A percentile compares a stretch with the other conserved stretches of the same genome.
phyloP scores from a whole-genome alignment of 371 early-diverging fungal species.

The Mortierella sp. region DNA sequence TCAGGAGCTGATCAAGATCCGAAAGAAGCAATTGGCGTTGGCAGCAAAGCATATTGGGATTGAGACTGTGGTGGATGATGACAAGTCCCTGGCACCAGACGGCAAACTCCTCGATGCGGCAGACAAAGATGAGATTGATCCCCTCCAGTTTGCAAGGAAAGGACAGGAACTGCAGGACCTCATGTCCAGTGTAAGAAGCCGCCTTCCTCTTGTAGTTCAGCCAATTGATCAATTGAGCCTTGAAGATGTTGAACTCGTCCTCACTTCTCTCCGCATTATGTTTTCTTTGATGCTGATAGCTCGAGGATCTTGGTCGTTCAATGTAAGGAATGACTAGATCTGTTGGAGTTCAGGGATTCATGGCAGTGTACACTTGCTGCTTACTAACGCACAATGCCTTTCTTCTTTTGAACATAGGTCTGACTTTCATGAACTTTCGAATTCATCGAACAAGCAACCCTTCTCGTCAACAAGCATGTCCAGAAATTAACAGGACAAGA shows the following conservation, averaged over 20 bases:
- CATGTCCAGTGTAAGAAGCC: conserved; percentile 45
- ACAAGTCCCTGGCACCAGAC: conserved; percentile 47
- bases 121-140: conserved; percentile 51
- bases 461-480: conserved; percentile 15
- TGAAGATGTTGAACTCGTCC: not conserved
- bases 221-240: too few relatives aligned
- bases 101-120: conserved; percentile 51
- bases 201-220: not conserved
- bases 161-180: conserved; percentile 51
- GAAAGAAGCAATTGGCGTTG: conserved; percentile 48
- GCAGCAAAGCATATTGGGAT: conserved; percentile 56
- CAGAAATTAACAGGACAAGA: conserved; percentile 13
- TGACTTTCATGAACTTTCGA: conserved; percentile 53
- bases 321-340: conserved; percentile 27
- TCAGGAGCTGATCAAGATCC: conserved; percentile 52
- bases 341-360: not conserved
- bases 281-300: conserved; percentile 9
- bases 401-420: conserved; percentile 25
- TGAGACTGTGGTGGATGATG: conserved; percentile 50
- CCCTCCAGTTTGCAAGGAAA: conserved; percentile 40
- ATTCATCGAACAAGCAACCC: conserved; percentile 41
- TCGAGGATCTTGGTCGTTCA: conserved; percentile 51
- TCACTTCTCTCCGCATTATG: not conserved
- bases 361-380: not conserved
- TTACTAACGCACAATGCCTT: not conserved